Evolutionary conservation across 2,329 filamentous ascomycete species (phyloP), one percentile per base, ranked within the genome.

Genomic region (Trichoderma citrinoviride): DNA sequence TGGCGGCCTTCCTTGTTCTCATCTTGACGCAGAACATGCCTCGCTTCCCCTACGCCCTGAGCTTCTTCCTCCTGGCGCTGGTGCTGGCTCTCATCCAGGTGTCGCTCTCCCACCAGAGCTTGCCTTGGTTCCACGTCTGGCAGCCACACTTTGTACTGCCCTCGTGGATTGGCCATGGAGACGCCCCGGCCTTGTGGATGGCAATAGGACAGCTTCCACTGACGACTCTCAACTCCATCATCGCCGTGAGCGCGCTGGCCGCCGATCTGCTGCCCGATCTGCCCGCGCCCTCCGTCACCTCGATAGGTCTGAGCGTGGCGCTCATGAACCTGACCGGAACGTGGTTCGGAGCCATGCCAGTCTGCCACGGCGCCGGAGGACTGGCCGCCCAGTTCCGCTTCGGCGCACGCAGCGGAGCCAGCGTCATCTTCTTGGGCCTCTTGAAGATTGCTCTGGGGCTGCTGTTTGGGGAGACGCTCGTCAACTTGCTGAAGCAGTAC

Each of bases 341-440:
- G 71, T 96, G 92, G 91, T 96, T 97, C 71, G 93, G 93, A 54
- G 90, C 90, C 5, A 98, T 97, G 95, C 95, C 94, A 3, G 88
- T 95, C 4, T 98, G 95, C 73, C 95, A 98, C 74, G 94, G 94
- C 5, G 92, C 92, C 0, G 94, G 94, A 2, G 94, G 94, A 0
- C 81, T 98, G 0, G 95, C 95, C 5, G 95, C 90, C 0, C 94
- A 98, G 75, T 92, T 92, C 75, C 87, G 92, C 5, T 98, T 98
- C 70, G 94, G 94, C 0, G 93, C 94, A 5, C 88, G 94, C 54
- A 96, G 91, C 66, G 94, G 94, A 10, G 87, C 92, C 0, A 93
- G 90, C 70, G 84, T 97, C 67, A 86, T 97, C 61, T 74, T 96
- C 25, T 85, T 98, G 0, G 94, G 94, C 0, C 52, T 85, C 0